Conservation (phyloP, 768 basidiomycete species). For the Rhizopogon vulgaris region DNA sequence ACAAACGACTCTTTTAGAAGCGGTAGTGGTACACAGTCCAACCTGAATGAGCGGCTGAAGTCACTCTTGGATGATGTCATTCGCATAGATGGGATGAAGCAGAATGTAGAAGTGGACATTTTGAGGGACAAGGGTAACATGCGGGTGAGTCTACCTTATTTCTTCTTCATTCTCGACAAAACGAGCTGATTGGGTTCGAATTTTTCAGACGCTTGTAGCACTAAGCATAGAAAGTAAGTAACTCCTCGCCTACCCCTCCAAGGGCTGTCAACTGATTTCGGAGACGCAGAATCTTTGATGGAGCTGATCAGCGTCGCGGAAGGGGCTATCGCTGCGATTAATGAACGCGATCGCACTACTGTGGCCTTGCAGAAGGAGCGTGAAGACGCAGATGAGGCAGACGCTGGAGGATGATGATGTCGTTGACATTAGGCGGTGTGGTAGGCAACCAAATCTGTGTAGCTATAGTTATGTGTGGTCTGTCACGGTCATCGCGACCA, state of each 20-base stretch:
- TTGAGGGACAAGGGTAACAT: conserved; percentile 37
- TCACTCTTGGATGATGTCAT: conserved; percentile 37
- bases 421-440: neutral
- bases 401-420: neutral
- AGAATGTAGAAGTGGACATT: conserved; percentile 32
- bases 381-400: neutral
- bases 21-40: conserved; percentile 4
- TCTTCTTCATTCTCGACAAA: neutral
- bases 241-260: neutral
- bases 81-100: conserved; percentile 24
- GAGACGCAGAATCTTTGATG: conserved; percentile 24
- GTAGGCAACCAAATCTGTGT: too few relatives aligned
- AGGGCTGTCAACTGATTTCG: neutral
- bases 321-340: conserved; percentile 22
- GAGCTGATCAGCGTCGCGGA: conserved; percentile 30
- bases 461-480: too few relatives aligned
- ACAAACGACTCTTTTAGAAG: neutral
- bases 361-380: conserved; percentile 5
- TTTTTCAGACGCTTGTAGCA: conserved; percentile 33
- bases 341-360: conserved; percentile 23
- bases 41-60: conserved; percentile 19
- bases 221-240: conserved; percentile 42
- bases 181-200: neutral
- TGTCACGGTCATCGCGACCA: too few relatives aligned
- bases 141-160: conserved; percentile 26